Evolutionary conservation across 1,139 yeast species (phyloP), one percentile per base, ranked within the genome.

Genomic region (Debaryomyces sp.): DNA sequence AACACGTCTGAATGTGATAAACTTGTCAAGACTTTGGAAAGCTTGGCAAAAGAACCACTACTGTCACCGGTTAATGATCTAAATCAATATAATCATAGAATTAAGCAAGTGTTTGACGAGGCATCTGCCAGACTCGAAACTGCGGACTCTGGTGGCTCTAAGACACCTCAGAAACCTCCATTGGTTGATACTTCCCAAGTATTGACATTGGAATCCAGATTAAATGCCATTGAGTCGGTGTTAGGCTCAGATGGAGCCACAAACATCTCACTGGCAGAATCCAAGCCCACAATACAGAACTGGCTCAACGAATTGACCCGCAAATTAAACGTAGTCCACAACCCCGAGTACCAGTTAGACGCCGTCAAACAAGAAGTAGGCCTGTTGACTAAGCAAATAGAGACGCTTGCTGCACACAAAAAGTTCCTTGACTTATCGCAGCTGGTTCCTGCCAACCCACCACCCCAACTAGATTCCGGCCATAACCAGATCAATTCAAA

Each of bases 321-420:
- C 4, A 70, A 69, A 42, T 61, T 79, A 30, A 67, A 70, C 36
- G 63, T 74, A 7, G 66, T 81, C 49, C 58, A 64, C 56, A 59
- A 73, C 45, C 77, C 77, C 0, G 71, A 68, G 41, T 70, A 62
- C 49, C 60, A 64, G 13, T 46, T 67, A 24, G 58, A 58, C 3
- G 48, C 51, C 9, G 48, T 67, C 8, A 56, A 58, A 35, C 46
- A 55, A 8, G 53, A 65, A 39, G 54, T 68, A 13, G 52, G 51
- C 7, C 43, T 45, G 9, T 41, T 61, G 13, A 52, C 47, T 17
- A 46, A 48, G 41, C 57, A 59, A 36, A 47, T 62, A 23, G 67
- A 64, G 32, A 56, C 56, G 40, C 48, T 58, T 26, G 53, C 52
- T 10, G 46, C 58, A 12, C 50, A 54, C 18, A 54, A 51, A 26